Evolutionary conservation across 208 protist species (phyloP), one percentile per base, ranked within the genome.

Genomic region (Zelonia costaricensis): DNA sequence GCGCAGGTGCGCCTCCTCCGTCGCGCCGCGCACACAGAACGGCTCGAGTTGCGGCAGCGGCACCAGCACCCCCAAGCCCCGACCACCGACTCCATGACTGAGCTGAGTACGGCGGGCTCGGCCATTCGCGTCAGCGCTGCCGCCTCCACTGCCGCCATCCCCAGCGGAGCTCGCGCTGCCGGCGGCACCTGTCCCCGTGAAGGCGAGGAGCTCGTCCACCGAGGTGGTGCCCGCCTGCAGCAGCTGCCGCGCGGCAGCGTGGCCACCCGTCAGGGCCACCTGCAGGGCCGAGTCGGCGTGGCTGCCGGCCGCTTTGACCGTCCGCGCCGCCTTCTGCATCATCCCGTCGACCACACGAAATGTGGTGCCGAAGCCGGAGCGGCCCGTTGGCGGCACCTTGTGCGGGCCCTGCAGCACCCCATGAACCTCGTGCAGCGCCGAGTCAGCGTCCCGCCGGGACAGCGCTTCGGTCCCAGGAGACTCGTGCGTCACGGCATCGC

Each of bases 311-410:
- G 53, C 57, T 51, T 72, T 74, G 33, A 82, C 57, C 12, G 74
- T 80, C 22, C 58, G 30, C 15, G 57, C 72, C 13, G 79, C 63
- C 39, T 54, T 53, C 38, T 77, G 55, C 46, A 85, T 36, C 36
- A 85, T 65, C 1, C 61, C 60, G 36, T 82, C 76, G 15, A 85
- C 64, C 8, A 80, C 44, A 61, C 63, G 69, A 63, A 64, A 73
- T 4, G 66, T 66, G 1, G 57, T 42, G 20, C 75, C 64, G 35
- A 81, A 81, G 20, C 69, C 68, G 3, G 74, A 62, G n/a, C n/a
- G n/a, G n/a, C n/a, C n/a, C n/a, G n/a, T n/a, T n/a, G n/a, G n/a
- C n/a, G n/a, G n/a, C n/a, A n/a, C n/a, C n/a, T n/a, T n/a, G n/a
- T n/a, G n/a, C n/a, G n/a, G n/a, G n/a, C n/a, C n/a, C n/a, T n/a